Conservation (phyloP, 2,329 filamentous ascomycete species). For the Leptodontidium sp. region DNA sequence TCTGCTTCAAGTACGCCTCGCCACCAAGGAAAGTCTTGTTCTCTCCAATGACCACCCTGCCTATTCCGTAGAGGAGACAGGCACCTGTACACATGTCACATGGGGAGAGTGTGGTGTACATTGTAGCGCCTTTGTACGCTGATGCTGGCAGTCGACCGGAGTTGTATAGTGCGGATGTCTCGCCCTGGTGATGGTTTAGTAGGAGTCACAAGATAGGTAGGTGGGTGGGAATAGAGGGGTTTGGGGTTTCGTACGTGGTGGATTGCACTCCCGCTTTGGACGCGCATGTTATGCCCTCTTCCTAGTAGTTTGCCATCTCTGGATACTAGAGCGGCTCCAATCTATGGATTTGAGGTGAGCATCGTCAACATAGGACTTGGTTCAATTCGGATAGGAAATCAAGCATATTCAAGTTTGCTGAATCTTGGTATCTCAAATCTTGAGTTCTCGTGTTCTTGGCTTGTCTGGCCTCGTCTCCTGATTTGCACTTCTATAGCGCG, state of each 20-base stretch:
- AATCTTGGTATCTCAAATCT: background rate
- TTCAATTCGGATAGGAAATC: background rate
- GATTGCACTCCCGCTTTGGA: slow-evolving; percentile 75
- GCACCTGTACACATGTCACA: slow-evolving; percentile 85
- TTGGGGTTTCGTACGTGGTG: slow-evolving; percentile 66
- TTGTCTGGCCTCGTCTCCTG: background rate
- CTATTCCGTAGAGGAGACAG: slow-evolving; percentile 78
- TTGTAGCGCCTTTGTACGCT: slow-evolving; percentile 75
- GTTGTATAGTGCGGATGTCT: slow-evolving; percentile 79
- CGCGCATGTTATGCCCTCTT: slow-evolving; percentile 77
- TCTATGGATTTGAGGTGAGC: slow-evolving; percentile 46
- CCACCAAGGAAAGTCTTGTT: slow-evolving; percentile 79
- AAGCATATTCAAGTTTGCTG: background rate
- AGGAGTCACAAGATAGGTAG: background rate
- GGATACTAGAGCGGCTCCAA: slow-evolving; percentile 67
- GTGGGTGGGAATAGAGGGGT: background rate
- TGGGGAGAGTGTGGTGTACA: slow-evolving; percentile 83
- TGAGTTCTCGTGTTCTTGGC: background rate
- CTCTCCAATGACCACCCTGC: slow-evolving; percentile 79
- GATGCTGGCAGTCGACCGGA: slow-evolving; percentile 75
- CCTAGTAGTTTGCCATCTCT: slow-evolving; percentile 75
- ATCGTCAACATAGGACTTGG: background rate
- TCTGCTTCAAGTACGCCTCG: slow-evolving; percentile 72
- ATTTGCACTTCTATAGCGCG: too few relatives aligned
- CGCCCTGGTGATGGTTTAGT: slow-evolving; percentile 60